phyloP scores from a whole-genome alignment of 305 asterid species.

The Vinca major region DNA sequence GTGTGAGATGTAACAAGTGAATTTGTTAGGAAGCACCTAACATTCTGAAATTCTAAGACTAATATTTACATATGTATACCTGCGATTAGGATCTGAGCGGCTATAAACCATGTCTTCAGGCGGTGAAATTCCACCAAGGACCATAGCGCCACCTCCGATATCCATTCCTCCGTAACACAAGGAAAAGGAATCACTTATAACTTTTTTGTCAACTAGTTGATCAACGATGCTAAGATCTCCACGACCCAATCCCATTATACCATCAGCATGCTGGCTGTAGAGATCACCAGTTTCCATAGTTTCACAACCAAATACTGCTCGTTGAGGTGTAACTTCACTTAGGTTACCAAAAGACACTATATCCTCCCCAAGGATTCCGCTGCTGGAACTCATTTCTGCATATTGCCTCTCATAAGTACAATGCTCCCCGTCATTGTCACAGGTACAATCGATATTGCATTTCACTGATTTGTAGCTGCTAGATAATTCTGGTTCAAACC shows the following conservation, averaged over 20 bases:
- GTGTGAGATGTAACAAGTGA: conserved; percentile 80
- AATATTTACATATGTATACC: conserved; percentile 52
- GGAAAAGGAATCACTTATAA: conserved; percentile 78
- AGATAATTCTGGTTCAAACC: conserved; percentile 73
- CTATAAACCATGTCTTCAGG: conserved; percentile 75
- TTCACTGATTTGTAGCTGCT: conserved; percentile 67
- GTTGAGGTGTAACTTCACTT: conserved; percentile 75
- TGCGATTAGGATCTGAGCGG: conserved; percentile 72
- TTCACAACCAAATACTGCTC: conserved; percentile 94
- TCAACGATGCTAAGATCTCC: conserved; percentile 95
- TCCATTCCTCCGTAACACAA: conserved; percentile 98
- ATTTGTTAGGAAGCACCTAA: conserved; percentile 74
- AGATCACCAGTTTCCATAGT: conserved; percentile 91
- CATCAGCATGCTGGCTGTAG: conserved; percentile 94
- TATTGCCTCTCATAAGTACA: conserved; percentile 80
- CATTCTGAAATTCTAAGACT: conserved; percentile 31
- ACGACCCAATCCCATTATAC: conserved; percentile 92
- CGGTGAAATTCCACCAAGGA: conserved; percentile 76
- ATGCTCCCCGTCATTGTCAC: conserved; percentile 57
- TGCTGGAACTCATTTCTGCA: conserved; percentile 95
- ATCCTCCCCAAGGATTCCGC: conserved; percentile 89
- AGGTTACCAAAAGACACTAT: conserved; percentile 83
- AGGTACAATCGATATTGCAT: conserved; percentile 72
- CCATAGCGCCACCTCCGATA: conserved; percentile 96
- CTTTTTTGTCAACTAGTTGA: conserved; percentile 82